Base-by-base conservation (phyloP, 2,329 filamentous ascomycete species). In the Incumbomyces lentus region DNA sequence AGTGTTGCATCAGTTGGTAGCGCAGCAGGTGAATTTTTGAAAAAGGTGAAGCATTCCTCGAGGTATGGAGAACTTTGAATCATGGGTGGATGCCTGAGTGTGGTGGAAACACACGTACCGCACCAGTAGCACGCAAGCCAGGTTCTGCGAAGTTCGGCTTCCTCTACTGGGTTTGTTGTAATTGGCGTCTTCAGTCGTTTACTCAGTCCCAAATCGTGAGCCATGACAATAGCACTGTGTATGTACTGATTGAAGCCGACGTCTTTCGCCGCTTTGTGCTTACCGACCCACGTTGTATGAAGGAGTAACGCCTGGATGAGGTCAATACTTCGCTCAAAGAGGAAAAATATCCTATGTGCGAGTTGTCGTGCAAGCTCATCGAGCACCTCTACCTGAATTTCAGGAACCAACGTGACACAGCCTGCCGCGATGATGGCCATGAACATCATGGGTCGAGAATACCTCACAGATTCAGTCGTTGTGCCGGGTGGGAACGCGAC, bases 231-330 rank as follows among this genome's bases (percentile, higher is more conserved):
- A 1, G 84, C 83, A 58, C 86, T 78, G 61, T 93, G 85, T 39
- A 86, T 79, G 53, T 90, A 75, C 66, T 90, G 85, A 65, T 92
- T 93, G 62, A 92, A 93, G 60, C 90, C 89, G 59, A 90, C 77
- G 64, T 92, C 83, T 57, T 92, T 85, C 46, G 84, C 84, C 55
- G 83, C 76, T 54, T 89, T 80, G 0, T 87, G 87, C 13, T 86
- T 85, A 61, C 80, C 80, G 62, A 93, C 92, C 85, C 86, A 94
- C 14, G 88, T 75, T 16, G 81, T 78, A 6, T 78, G 72, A 2
- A 94, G 68, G 47, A 86, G 74, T 38, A 93, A 66, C 1, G 85
- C 78, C 64, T 94, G 87, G 10, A 92, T 76, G 5, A 94, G 70
- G 62, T 94, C 87, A n/a, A 94, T 65, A 30, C 77, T 86, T 68